Evolutionary conservation across 352 stramenopile species (phyloP).

Genomic region (Stephanocyclus meneghinianus): DNA sequence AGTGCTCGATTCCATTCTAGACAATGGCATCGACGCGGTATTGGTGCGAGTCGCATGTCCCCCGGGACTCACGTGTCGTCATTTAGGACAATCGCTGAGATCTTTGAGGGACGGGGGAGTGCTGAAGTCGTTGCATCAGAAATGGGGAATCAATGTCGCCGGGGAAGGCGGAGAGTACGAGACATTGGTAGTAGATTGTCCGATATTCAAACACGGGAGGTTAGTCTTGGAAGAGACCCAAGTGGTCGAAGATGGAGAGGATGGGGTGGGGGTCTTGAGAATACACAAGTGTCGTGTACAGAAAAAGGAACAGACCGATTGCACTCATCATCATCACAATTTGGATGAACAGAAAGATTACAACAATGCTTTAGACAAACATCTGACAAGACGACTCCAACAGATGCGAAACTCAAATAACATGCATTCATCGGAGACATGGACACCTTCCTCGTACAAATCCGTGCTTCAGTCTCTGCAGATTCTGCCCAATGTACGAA

Average conservation of each 20-base stretch:
- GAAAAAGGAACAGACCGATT: constrained; percentile 78
- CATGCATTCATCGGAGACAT: not conserved
- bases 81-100: constrained; percentile 85
- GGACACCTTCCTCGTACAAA: constrained; percentile 20
- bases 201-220: constrained; percentile 89
- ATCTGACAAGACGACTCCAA: constrained; percentile 5
- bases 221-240: constrained; percentile 87
- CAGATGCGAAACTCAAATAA: not conserved
- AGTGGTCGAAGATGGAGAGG: constrained; percentile 90
- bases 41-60: constrained; percentile 96
- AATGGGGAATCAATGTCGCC: constrained; percentile 97
- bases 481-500: constrained; percentile 49
- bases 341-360: not conserved
- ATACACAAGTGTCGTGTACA: constrained; percentile 89
- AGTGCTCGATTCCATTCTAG: constrained; percentile 90
- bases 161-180: constrained; percentile 99
- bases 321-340: not conserved
- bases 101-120: constrained; percentile 83
- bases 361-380: not conserved
- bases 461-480: not conserved
- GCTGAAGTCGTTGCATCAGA: constrained; percentile 90
- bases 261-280: constrained; percentile 88
- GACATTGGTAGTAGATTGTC: constrained; percentile 96
- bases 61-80: constrained; percentile 86
- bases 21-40: constrained; percentile 90